Conservation (phyloP, 306 rosid genomes). For the Trifolium repens region DNA sequence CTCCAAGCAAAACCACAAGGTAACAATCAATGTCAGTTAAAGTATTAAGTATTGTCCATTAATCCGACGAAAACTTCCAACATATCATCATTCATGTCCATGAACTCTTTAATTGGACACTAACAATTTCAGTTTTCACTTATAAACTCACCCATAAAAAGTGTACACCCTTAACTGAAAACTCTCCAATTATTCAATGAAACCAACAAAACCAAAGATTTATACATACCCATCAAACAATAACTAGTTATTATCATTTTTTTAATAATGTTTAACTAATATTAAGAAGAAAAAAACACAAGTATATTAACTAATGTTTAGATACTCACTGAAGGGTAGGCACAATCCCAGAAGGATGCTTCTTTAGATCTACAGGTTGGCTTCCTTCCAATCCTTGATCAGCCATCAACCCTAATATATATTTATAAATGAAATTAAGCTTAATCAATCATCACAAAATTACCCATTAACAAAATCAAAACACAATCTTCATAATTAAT, state of each 20-base stretch:
- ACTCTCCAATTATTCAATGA: background rate
- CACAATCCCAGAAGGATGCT: constrained; percentile 94
- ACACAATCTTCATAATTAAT: constrained; percentile 20
- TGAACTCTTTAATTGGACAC: background rate
- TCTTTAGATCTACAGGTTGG: constrained; percentile 81
- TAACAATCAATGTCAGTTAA: background rate
- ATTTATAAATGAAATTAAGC: constrained; percentile 10
- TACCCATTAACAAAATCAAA: constrained; percentile 14
- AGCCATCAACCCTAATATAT: constrained; percentile 59
- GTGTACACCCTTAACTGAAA: background rate
- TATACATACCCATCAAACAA: constrained; percentile 1
- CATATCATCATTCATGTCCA: constrained; percentile 14
- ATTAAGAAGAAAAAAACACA: background rate
- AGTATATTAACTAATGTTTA: background rate
- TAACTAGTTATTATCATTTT: background rate
- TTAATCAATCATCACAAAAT: constrained; percentile 21
- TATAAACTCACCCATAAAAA: background rate
- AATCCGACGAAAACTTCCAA: background rate
- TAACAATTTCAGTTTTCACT: background rate
- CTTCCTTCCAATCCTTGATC: constrained; percentile 84
- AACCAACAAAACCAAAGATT: background rate
- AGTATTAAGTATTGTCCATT: background rate
- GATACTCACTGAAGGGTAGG: constrained; percentile 95
- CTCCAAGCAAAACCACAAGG: background rate
- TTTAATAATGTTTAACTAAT: background rate